Base-by-base conservation (phyloP, 208 protist species). In the Porcisia hertigi region DNA sequence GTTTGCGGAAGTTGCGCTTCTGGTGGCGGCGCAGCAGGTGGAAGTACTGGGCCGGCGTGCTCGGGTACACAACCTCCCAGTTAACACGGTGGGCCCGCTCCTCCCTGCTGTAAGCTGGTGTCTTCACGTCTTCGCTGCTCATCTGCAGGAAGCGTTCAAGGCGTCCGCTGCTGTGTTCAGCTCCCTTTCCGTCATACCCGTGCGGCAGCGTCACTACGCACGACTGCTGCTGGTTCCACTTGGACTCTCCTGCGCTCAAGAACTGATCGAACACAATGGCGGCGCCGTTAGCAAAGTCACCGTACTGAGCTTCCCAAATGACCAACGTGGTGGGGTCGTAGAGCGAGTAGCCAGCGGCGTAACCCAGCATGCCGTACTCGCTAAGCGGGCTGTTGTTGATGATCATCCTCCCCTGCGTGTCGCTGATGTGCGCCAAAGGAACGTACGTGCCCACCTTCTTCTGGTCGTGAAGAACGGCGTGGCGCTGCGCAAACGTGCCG, bases 251-350 rank as follows among this genome's bases (percentile, higher is more conserved):
- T 39, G 91, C 70, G 74, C 90, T 92, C 72, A 98, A 71, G 79
- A 98, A 98, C 91, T 99, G 98, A 84, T 99, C 99, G 77, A 99
- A 99, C 54, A 99, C 98, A 71, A 99, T 98, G 76, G 99, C 95
- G 14, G 97, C 98, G 65, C 96, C 96, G 89, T 99, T 99, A 11
- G 97, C 95, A 81, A 99, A 99, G 87, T 99, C 99, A 76, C 98
- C 99, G 85, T 99, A 99, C 89, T 99, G 98, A 47, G 98, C 98
- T 85, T 99, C 99, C 99, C 99, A 99, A 30, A 99, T 82, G 36
- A 99, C 94, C 25, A 99, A 88, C 14, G 92, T 76, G 47, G 99
- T 97, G 23, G 98, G 98, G 77, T 96, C 96, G 75, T 98, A 91
- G 20, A 99, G 74, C 16, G 96, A 95, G 83, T 98, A 99, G 79